These are phyloP conservation scores for Leccinum obscurum DNA, from an alignment of 768 basidiomycete genomes.

Conservation along the genomic window DNA sequence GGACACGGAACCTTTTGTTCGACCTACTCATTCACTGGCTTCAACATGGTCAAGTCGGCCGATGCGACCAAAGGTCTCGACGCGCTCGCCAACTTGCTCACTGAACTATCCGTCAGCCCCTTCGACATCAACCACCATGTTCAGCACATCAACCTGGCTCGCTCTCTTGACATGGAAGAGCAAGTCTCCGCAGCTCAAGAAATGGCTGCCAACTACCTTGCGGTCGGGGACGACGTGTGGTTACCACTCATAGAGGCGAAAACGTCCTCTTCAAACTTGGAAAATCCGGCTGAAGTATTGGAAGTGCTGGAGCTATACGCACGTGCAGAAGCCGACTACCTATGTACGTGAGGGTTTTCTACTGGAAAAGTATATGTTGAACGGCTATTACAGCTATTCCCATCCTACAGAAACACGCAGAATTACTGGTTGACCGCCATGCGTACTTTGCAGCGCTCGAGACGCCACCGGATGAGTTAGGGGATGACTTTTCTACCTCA, in stretches of 20 bases:
- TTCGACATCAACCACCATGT: constrained; percentile 64
- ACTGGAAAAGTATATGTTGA: constrained; percentile 17
- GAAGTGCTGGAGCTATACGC: constrained; percentile 62
- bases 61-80: constrained; percentile 49
- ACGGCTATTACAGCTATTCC: constrained; percentile 61
- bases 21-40: background rate
- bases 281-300: constrained; percentile 50
- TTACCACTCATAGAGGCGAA: constrained; percentile 63
- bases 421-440: constrained; percentile 51
- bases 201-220: constrained; percentile 61
- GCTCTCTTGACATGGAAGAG: constrained; percentile 54
- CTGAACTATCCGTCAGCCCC: constrained; percentile 55
- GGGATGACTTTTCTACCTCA: constrained; percentile 56
- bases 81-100: constrained; percentile 60
- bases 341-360: constrained; percentile 57
- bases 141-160: constrained; percentile 64
- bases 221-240: constrained; percentile 74
- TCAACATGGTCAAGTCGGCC: constrained; percentile 50
- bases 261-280: constrained; percentile 47
- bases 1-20: background rate
- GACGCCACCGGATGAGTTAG: constrained; percentile 48
- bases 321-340: constrained; percentile 72
- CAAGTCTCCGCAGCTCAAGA: constrained; percentile 64
- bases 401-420: constrained; percentile 64
- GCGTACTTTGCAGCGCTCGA: constrained; percentile 38